Evolutionary conservation across 495 filamentous ascomycete genomes (phyloP), one percentile per base, ranked within the genome.

Genomic region (Penicillium canariense): DNA sequence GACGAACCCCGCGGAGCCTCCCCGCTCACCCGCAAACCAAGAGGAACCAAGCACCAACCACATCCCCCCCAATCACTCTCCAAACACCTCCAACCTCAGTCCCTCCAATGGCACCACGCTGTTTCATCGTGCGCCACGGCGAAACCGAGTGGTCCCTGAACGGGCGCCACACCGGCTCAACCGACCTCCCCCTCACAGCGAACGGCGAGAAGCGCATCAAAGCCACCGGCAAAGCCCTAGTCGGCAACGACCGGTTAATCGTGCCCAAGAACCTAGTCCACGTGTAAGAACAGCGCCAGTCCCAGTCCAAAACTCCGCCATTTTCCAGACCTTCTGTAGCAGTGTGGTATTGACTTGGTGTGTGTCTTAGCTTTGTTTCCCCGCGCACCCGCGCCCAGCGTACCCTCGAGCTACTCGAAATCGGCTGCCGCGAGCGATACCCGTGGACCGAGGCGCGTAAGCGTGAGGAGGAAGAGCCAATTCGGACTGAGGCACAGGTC

Each of bases 81-180:
- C n/a, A n/a, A n/a, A n/a, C n/a, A 22, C 28, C 6, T 1, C 20
- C 27, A 45, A 11, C 27, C 27, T 48, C 30, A 2, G 5, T 9
- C 36, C 15, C 35, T 23, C 15, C 9, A 62, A 84, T 85, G 81
- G 83, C 87, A 9, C 91, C 94, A 5, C 82, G 91, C 45, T 87
- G 91, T 69, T 97, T 97, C 80, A 87, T 98, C 54, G 78, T 94
- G 74, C 89, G 94, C 59, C 94, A 98, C 67, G 87, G 87, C 72
- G 94, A 98, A 73, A 98, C 94, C 3, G 90, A 95, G 79, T 98
- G 94, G 94, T 96, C 92, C 1, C 81, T 97, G 34, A 91, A 89
- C 63, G 94, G 92, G 53, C 84, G 87, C 20, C 93, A 98, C 75
- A 98, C 94, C 0, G 89, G 93, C 43, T 81, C 74, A 23, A 90